These are phyloP conservation scores for Leccinum barrowsii DNA, from an alignment of 768 basidiomycete genomes.

Conservation along the genomic window DNA sequence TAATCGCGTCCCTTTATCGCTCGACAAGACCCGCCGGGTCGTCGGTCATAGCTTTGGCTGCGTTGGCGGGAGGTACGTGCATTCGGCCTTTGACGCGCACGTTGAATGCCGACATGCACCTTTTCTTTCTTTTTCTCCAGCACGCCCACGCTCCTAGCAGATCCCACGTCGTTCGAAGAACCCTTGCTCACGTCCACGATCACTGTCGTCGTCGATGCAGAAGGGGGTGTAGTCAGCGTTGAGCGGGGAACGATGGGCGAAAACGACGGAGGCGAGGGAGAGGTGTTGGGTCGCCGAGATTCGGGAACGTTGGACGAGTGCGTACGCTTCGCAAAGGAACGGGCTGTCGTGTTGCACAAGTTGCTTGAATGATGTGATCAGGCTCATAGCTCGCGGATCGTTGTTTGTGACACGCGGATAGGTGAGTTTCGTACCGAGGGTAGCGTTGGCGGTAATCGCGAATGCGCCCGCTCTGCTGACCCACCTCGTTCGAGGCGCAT, in stretches of 20 bases:
- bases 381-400: not conserved
- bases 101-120: not conserved
- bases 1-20: slow-evolving; percentile 41
- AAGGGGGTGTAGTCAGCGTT: slow-evolving; percentile 20
- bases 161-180: slow-evolving; percentile 90
- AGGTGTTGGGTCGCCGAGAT: not conserved
- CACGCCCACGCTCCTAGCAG: slow-evolving; percentile 58
- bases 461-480: not conserved
- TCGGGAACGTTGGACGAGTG: slow-evolving; percentile 17
- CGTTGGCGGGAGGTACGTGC: slow-evolving; percentile 21
- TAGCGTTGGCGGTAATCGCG: not conserved
- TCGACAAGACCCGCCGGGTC: slow-evolving; percentile 27
- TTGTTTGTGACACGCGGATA: not conserved
- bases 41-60: slow-evolving; percentile 26
- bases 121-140: slow-evolving; percentile 1
- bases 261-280: slow-evolving; percentile 13
- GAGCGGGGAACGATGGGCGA: slow-evolving; percentile 25
- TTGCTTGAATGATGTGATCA: slow-evolving; percentile 17
- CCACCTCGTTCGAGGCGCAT: not conserved
- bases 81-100: not conserved
- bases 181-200: slow-evolving; percentile 74
- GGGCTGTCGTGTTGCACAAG: slow-evolving; percentile 21
- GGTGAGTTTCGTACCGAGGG: not conserved
- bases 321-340: slow-evolving; percentile 17
- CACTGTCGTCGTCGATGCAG: slow-evolving; percentile 55